phyloP scores from a whole-genome alignment of 331 rosid species.

The Acacia pycnantha region DNA sequence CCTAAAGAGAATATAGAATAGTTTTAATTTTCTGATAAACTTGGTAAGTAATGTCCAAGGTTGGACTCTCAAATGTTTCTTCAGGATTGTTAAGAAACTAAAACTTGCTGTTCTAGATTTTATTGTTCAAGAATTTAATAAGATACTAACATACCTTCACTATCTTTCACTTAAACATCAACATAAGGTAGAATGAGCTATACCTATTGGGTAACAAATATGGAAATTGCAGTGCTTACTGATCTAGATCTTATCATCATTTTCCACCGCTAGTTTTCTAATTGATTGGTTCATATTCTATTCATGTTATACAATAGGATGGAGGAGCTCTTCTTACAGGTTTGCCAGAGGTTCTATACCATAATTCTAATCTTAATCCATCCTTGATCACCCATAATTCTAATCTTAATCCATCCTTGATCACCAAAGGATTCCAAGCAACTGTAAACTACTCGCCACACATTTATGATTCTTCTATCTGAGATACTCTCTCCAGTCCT shows the following conservation, averaged over 20 bases:
- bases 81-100: neutral
- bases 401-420: slow-evolving; percentile 32
- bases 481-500: neutral
- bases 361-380: slow-evolving; percentile 29
- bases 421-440: slow-evolving; percentile 39
- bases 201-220: neutral
- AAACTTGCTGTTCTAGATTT: neutral
- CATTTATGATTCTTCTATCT: neutral
- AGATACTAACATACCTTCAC: neutral
- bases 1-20: neutral
- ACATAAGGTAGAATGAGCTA: neutral
- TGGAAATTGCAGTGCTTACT: neutral
- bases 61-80: neutral
- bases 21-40: neutral
- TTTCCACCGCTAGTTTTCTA: no score
- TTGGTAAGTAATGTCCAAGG: neutral
- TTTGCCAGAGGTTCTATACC: slow-evolving; percentile 30
- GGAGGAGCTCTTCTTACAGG: slow-evolving; percentile 22
- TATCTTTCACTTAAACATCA: neutral
- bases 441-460: neutral
- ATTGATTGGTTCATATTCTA: neutral
- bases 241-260: neutral
- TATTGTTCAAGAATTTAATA: neutral
- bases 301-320: slow-evolving; percentile 31
- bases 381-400: slow-evolving; percentile 31